These are phyloP conservation scores for Lasiodiplodia hormozganensis DNA, from an alignment of 2,329 filamentous ascomycete genomes.

Conservation along the genomic window DNA sequence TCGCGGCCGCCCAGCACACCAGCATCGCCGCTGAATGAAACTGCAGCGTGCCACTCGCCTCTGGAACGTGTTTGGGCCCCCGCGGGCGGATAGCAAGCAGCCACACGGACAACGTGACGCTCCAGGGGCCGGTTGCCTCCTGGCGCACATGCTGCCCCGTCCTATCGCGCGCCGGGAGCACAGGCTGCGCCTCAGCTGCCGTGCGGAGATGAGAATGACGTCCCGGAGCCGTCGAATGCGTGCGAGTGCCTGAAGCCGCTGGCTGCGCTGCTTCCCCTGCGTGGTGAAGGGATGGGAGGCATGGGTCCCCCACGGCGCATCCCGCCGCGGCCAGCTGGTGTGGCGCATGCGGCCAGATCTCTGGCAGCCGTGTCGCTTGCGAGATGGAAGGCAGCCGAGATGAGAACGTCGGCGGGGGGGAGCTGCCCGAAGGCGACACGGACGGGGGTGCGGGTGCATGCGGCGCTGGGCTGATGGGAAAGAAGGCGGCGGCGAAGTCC, in stretches of 20 bases:
- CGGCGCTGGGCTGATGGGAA: slow-evolving; percentile 15
- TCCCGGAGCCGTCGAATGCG: slow-evolving; percentile 8
- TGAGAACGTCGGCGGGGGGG: slow-evolving; percentile 6
- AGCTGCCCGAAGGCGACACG: slow-evolving; percentile 11
- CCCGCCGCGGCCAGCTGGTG: slow-evolving; percentile 15
- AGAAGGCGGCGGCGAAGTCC: slow-evolving; percentile 15
- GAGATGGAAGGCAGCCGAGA: slow-evolving; percentile 22
- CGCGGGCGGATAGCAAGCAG: slow-evolving; percentile 17
- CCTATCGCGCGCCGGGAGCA: slow-evolving; percentile 25
- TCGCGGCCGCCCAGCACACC: slow-evolving; percentile 17
- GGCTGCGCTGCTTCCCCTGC: slow-evolving; percentile 27
- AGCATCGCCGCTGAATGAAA: slow-evolving; percentile 22
- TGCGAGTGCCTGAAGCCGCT: slow-evolving; percentile 24
- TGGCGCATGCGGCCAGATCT: slow-evolving; percentile 21
- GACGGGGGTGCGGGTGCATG: slow-evolving; percentile 1
- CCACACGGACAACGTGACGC: slow-evolving; percentile 21
- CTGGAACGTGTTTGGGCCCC: slow-evolving; percentile 18
- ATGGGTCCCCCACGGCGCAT: slow-evolving; percentile 25
- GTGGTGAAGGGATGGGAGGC: slow-evolving; percentile 26
- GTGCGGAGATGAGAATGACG: slow-evolving; percentile 28
- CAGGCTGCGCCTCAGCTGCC: slow-evolving; percentile 25
- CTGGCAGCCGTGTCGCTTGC: slow-evolving; percentile 21
- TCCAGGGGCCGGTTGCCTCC: slow-evolving; percentile 7
- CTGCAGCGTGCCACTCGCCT: slow-evolving; percentile 24
- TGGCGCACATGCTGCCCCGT: slow-evolving; percentile 12